Evolutionary conservation across 208 protist species (phyloP), one percentile per base, ranked within the genome.

Genomic region (Crithidia brevicula): DNA sequence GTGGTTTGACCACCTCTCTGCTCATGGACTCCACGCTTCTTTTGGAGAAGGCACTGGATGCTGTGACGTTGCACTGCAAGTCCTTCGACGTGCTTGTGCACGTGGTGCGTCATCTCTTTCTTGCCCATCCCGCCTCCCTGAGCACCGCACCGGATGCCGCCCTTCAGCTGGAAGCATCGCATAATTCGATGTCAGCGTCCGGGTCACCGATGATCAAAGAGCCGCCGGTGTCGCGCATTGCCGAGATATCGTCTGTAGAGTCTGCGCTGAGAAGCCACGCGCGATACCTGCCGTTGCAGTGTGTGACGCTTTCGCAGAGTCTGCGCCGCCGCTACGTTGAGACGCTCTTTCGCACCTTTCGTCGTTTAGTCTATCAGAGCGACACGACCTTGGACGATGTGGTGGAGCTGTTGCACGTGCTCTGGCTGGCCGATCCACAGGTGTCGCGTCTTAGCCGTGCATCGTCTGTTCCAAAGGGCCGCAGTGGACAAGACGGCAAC

Each of bases 251-350:
- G 5, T 31, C 20, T 8, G 31, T 11, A 2, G 33, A 22, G 20
- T 3, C 38, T 22, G 33, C 10, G 27, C 34, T 43, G 22, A 46
- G n/a, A 6, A 34, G 49, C 22, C n/a, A 53, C 23, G 68, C 51
- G 38, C 34, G 53, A 18, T 38, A 40, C 3, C 31, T 76, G 42
- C 62, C 70, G 4, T 25, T 50, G 49, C 62, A 69, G 38, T 66
- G 52, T 57, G 47, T 40, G 0, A 46, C 57, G 5, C 15, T 76
- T 1, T 40, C 70, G 5, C 46, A 49, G 20, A 34, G 25, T 18
- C 34, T 76, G 36, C 70, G 70, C 0, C 15, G 64, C 30, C 62
- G 62, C 54, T 76, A 76, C 62, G 70, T 76, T 5, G 57, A 65
- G 9, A 50, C 56, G 10, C 63, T 76, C 11, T 70, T 53, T n/a